These are phyloP conservation scores for Cryoendolithus antarcticus DNA, from an alignment of 2,329 filamentous ascomycete genomes.

Conservation along the genomic window DNA sequence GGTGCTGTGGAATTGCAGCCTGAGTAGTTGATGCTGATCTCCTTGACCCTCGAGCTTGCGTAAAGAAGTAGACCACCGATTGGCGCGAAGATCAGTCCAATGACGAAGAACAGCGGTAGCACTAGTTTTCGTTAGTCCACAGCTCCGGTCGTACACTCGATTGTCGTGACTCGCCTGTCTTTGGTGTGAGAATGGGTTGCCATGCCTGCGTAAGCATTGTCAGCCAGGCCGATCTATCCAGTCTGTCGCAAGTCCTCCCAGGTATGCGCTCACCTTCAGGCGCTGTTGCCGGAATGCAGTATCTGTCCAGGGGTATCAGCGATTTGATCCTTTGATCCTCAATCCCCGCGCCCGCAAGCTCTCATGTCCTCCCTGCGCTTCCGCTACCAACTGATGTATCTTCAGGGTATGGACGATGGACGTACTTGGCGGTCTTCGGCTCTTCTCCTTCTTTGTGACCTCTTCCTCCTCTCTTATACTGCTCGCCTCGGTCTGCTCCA, in stretches of 20 bases:
- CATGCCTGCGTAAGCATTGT: slow-evolving; percentile 45
- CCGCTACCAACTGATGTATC: slow-evolving; percentile 5
- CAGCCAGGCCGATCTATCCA: too few species aligned
- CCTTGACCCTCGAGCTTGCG: slow-evolving; percentile 76
- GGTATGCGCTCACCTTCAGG: slow-evolving; percentile 45
- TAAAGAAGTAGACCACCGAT: slow-evolving; percentile 80
- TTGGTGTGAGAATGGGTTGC: slow-evolving; percentile 94
- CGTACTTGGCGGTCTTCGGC: slow-evolving; percentile 78
- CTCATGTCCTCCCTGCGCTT: slow-evolving; percentile 3
- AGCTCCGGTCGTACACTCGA: too few species aligned
- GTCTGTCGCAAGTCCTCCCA: too few species aligned
- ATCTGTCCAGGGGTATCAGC: slow-evolving; percentile 41
- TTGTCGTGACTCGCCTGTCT: slow-evolving; percentile 40
- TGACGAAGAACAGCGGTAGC: slow-evolving; percentile 76
- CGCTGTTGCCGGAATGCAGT: slow-evolving; percentile 95
- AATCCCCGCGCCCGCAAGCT: not conserved
- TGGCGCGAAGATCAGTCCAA: slow-evolving; percentile 85
- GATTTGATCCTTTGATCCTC: slow-evolving; percentile 4
- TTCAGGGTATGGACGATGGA: slow-evolving; percentile 4
- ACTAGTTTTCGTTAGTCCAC: slow-evolving; percentile 30
- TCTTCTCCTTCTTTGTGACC: slow-evolving; percentile 69
- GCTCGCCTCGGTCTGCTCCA: slow-evolving; percentile 32
- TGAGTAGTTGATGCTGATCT: slow-evolving; percentile 84
- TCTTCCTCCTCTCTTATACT: slow-evolving; percentile 30
- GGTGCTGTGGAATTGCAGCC: slow-evolving; percentile 48